Evolutionary conservation across 139 green algal species (phyloP).

Genomic region (Volvox reticuliferus): DNA sequence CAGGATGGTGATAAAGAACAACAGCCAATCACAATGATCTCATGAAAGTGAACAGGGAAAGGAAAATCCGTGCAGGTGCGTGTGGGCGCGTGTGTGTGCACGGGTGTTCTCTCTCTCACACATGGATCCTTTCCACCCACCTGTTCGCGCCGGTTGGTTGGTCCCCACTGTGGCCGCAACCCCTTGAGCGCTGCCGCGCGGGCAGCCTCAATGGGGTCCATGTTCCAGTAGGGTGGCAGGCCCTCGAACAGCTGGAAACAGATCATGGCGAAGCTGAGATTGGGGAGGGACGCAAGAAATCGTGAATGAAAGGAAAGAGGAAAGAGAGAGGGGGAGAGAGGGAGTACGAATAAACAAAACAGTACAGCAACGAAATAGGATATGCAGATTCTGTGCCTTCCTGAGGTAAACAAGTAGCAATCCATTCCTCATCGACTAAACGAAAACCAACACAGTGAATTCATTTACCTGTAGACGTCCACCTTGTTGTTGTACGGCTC

Average conservation of each 20-base stretch:
- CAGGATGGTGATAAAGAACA: no score
- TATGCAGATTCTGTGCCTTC: no score
- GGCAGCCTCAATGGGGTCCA: slow-evolving; percentile 73
- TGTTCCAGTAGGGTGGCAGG: slow-evolving; percentile 72
- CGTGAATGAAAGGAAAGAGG: not conserved
- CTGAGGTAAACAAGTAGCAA: no score
- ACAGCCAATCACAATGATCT: no score
- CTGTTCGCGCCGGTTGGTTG: slow-evolving; percentile 48
- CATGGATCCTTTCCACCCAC: not conserved
- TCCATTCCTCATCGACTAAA: no score
- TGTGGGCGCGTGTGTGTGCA: no score
- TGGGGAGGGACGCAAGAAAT: not conserved
- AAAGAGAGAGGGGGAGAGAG: not conserved
- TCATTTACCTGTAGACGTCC: slow-evolving; percentile 80
- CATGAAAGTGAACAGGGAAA: no score
- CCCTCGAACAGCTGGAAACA: slow-evolving; percentile 82
- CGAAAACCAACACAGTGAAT: no score
- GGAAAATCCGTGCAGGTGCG: no score
- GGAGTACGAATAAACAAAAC: no score
- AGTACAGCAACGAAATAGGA: no score
- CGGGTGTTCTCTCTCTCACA: no score
- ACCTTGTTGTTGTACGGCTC: slow-evolving; percentile 85
- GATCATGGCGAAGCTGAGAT: slow-evolving; percentile 75
- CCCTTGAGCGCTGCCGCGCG: slow-evolving; percentile 61
- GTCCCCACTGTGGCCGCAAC: slow-evolving; percentile 65